A percentile compares a stretch with the other conserved stretches of the same genome.
These are phyloP conservation scores for Lasiodiplodia hormozganensis DNA, from an alignment of 2,329 filamentous ascomycete genomes.

Conservation along the genomic window DNA sequence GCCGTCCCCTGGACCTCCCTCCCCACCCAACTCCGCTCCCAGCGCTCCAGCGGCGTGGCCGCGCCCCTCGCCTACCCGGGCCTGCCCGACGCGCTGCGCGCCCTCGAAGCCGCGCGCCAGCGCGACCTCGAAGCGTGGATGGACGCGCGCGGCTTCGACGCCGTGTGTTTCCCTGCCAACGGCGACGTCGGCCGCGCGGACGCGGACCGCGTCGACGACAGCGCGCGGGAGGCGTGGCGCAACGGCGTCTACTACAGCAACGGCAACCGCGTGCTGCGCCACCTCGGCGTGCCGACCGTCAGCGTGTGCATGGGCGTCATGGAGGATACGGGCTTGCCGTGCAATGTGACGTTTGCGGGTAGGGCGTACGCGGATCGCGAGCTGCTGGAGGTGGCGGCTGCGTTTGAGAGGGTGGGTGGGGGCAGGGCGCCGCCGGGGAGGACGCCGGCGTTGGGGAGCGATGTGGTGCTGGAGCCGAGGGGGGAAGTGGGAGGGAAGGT, in stretches of 20 bases:
- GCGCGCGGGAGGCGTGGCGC: conserved; percentile 46
- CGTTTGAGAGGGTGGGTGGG: conserved; percentile 37
- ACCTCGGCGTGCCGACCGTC: conserved; percentile 60
- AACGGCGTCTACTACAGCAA: conserved; percentile 60
- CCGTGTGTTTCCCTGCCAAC: conserved; percentile 55
- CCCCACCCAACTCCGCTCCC: not conserved
- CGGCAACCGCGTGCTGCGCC: conserved; percentile 57
- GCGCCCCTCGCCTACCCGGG: conserved; percentile 42
- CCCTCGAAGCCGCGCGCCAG: conserved; percentile 54
- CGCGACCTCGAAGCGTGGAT: conserved; percentile 56
- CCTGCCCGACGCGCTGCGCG: conserved; percentile 47
- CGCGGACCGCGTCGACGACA: conserved; percentile 43
- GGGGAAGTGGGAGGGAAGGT: not conserved
- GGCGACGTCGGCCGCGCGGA: conserved; percentile 57
- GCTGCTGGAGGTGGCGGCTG: conserved; percentile 33
- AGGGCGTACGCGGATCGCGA: conserved; percentile 53
- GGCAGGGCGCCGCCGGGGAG: conserved; percentile 30
- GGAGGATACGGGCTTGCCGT: conserved; percentile 54
- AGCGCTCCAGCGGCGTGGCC: not conserved
- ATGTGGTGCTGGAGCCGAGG: not conserved
- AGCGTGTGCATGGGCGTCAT: conserved; percentile 59
- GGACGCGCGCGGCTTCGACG: conserved; percentile 46
- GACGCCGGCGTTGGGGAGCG: not conserved
- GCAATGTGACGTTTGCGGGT: conserved; percentile 57
- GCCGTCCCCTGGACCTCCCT: not conserved